Evolutionary conservation across 75 land plant genomes (phyloP).

Genomic region (Sequoia sempervirens): DNA sequence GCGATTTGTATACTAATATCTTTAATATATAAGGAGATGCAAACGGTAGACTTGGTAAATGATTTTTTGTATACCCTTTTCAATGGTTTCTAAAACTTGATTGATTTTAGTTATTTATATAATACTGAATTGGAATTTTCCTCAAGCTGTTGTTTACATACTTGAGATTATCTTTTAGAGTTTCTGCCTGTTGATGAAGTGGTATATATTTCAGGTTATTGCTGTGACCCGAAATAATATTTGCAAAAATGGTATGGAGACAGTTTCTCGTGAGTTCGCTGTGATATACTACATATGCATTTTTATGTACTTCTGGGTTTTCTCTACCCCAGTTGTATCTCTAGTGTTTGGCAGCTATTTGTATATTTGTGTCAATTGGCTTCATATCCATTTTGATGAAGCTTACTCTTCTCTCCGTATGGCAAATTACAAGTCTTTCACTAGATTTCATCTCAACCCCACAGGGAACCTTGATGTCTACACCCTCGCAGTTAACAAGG

Average conservation of each 20-base stretch:
- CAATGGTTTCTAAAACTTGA: not conserved
- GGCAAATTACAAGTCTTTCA: constrained; percentile 94
- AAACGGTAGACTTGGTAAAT: not conserved
- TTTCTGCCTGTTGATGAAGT: not conserved
- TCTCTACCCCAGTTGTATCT: constrained; percentile 95
- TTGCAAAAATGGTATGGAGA: constrained; percentile 78
- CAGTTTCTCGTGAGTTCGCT: constrained; percentile 71
- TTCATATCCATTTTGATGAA: constrained; percentile 95
- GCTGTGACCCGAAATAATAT: constrained; percentile 89
- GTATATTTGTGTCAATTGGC: constrained; percentile 93
- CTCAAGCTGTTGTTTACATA: not conserved
- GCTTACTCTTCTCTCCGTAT: constrained; percentile 98
- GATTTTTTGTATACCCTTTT: not conserved
- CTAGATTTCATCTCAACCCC: constrained; percentile 74
- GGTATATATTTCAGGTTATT: constrained; percentile 68
- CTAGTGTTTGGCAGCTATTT: constrained; percentile 91
- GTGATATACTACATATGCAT: constrained; percentile 75
- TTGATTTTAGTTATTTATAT: not conserved
- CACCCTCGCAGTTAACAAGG: constrained; percentile 96
- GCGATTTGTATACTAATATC: not conserved
- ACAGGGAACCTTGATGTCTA: constrained; percentile 80
- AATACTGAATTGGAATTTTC: not conserved
- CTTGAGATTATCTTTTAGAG: not conserved
- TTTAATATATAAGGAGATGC: not conserved
- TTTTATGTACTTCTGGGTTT: constrained; percentile 94